These are phyloP conservation scores for Cucumis melo DNA, from an alignment of 306 rosid genomes.

Conservation along the genomic window DNA sequence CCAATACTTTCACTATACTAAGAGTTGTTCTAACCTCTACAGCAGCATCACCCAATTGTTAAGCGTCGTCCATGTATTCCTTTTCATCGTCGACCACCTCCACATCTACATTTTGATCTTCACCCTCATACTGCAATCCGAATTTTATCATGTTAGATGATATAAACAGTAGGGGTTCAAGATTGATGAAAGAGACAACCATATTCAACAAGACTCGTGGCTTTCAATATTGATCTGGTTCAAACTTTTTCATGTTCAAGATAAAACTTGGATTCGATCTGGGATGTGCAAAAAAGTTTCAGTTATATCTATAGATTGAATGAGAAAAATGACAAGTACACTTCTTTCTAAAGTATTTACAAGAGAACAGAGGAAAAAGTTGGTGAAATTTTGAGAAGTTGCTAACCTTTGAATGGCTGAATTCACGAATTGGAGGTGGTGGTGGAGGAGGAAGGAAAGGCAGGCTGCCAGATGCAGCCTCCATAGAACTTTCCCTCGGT, in stretches of 20 bases:
- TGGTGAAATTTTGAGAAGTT: not conserved
- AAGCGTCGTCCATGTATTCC: conserved; percentile 16
- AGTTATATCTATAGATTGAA: not conserved
- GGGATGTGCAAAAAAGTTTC: not conserved
- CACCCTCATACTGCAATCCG: conserved; percentile 51
- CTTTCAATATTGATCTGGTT: not conserved
- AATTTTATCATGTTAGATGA: conserved; percentile 12
- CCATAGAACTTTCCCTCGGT: conserved; percentile 26
- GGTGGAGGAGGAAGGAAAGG: conserved; percentile 48
- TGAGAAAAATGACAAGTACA: not conserved
- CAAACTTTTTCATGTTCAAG: not conserved
- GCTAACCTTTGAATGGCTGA: conserved; percentile 46
- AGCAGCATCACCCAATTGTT: not conserved
- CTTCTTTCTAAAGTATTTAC: not conserved
- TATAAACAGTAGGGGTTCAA: not conserved
- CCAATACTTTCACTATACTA: not conserved
- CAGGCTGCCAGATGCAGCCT: conserved; percentile 13
- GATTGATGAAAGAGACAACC: not conserved
- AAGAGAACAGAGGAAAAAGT: not conserved
- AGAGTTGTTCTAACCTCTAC: not conserved
- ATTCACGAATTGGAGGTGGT: conserved; percentile 28
- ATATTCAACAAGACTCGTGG: not conserved
- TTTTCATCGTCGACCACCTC: conserved; percentile 39
- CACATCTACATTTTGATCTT: conserved; percentile 47
- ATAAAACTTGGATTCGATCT: not conserved